Conservation (phyloP, 169 alveolate genomes). For the Miamiensis avidus region DNA sequence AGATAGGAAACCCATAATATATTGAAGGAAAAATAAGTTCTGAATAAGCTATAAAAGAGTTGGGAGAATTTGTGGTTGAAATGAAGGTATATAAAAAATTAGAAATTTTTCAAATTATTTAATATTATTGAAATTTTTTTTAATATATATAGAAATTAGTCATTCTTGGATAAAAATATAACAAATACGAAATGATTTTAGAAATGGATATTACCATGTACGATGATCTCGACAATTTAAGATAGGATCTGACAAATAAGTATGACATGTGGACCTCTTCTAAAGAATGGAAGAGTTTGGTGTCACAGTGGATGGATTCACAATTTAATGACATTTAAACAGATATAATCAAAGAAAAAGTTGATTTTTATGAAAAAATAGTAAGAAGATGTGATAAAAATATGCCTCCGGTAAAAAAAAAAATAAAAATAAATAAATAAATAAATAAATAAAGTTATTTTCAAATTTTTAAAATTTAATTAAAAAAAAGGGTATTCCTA, state of each 20-base stretch:
- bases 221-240: slow-evolving; percentile 48
- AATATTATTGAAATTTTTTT: too few relatives aligned
- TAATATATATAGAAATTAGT: too few relatives aligned
- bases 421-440: too few relatives aligned
- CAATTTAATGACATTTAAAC: slow-evolving; percentile 71
- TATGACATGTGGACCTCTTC: slow-evolving; percentile 77
- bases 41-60: slow-evolving; percentile 53
- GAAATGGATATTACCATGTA: slow-evolving; percentile 52
- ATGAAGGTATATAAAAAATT: slow-evolving; percentile 51
- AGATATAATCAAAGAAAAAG: slow-evolving; percentile 72
- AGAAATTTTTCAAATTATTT: too few relatives aligned
- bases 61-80: slow-evolving; percentile 55
- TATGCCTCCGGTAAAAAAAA: slow-evolving; percentile 47
- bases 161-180: slow-evolving; percentile 57
- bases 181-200: slow-evolving; percentile 58
- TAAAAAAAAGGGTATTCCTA: slow-evolving; percentile 44
- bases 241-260: slow-evolving; percentile 46
- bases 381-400: slow-evolving; percentile 53
- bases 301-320: slow-evolving; percentile 66
- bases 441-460: too few relatives aligned
- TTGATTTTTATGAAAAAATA: slow-evolving; percentile 67
- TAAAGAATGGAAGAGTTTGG: slow-evolving; percentile 73
- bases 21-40: slow-evolving; percentile 47
- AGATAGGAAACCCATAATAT: slow-evolving; percentile 56
- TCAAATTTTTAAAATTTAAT: too few relatives aligned